Base-by-base conservation (phyloP, 768 basidiomycete genomes). In the Mycena galericulata region DNA sequence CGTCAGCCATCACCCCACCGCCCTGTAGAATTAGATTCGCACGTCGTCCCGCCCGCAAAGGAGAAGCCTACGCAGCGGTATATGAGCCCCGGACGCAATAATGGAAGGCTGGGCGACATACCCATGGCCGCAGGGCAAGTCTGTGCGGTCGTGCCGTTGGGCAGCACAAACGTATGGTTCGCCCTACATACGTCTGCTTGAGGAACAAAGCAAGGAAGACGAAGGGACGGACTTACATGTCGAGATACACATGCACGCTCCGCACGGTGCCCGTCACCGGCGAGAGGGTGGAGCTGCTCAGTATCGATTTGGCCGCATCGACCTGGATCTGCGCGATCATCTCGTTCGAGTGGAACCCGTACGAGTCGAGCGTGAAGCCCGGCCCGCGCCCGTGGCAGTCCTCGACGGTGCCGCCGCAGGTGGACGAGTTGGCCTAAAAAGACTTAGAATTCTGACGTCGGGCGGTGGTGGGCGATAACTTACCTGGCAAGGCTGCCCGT, bases 41-140 rank as follows among this genome's bases (percentile, higher is more conserved):
- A 92, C 91, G 92, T 93, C 30, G 92, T 94, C 76, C 93, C 93
- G 51, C 91, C 92, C 18, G 92, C 93, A 71, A 94, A 94, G 1
- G 87, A 84, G 76, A 83, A 93, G 14, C 93, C 92, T 92, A 53
- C 53, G 53, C 15, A 53, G 20, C 34, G 24, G 47, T 46, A 72
- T 11, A 61, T 57, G 62, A 67, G 50, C 47, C 45, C 54, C 41
- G 55, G 17, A 43, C 3, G 32, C 43, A 32, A 54, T 47, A 40
- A 11, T 41, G 40, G 0, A 36, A 69, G 26, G 63, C 60, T 41
- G 29, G 29, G 36, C 5, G 29, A 74, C 86, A 65, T 67, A 92
- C 92, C 93, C 78, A 93, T 81, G 51, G 92, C 93, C 68, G 93
- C 83, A n/a, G 92, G 91, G 74, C 93, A 95, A 1, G 93, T 95